phyloP scores from a whole-genome alignment of 2,329 filamentous ascomycete species.

The Penicillium vulpinum region DNA sequence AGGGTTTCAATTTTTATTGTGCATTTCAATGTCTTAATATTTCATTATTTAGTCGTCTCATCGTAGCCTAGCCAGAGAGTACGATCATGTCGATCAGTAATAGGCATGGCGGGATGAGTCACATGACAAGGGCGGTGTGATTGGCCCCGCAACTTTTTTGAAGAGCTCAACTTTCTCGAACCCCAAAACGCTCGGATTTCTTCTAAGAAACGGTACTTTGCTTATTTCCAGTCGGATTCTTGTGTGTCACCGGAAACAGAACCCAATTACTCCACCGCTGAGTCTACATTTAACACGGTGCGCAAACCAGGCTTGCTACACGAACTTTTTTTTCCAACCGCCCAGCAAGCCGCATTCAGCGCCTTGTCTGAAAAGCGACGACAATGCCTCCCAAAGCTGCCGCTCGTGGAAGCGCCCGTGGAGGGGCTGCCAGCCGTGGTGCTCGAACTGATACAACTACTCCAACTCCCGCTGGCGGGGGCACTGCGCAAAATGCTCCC shows the following conservation, averaged over 20 bases:
- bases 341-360: slow-evolving; percentile 16
- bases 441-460: slow-evolving; percentile 14
- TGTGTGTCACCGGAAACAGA: neutral
- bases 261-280: neutral
- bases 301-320: neutral
- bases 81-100: neutral
- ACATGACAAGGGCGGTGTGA: slow-evolving; percentile 21
- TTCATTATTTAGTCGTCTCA: neutral
- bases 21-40: neutral
- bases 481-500: slow-evolving; percentile 16
- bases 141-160: slow-evolving; percentile 27
- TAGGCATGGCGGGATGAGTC: neutral
- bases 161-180: slow-evolving; percentile 23
- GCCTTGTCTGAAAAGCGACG: slow-evolving; percentile 13
- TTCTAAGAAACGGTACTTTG: neutral
- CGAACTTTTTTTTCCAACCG: slow-evolving; percentile 6
- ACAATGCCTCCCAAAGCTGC: slow-evolving; percentile 39
- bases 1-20: slow-evolving; percentile 4
- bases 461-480: slow-evolving; percentile 16
- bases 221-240: neutral
- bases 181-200: slow-evolving; percentile 1
- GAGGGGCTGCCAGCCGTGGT: slow-evolving; percentile 12
- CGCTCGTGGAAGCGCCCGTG: slow-evolving; percentile 28
- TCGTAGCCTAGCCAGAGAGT: neutral
- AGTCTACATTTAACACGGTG: neutral